Evolutionary conservation across 345 rosid genomes (phyloP), one percentile per base, ranked within the genome.

Genomic region (Lumnitzera littorea): DNA sequence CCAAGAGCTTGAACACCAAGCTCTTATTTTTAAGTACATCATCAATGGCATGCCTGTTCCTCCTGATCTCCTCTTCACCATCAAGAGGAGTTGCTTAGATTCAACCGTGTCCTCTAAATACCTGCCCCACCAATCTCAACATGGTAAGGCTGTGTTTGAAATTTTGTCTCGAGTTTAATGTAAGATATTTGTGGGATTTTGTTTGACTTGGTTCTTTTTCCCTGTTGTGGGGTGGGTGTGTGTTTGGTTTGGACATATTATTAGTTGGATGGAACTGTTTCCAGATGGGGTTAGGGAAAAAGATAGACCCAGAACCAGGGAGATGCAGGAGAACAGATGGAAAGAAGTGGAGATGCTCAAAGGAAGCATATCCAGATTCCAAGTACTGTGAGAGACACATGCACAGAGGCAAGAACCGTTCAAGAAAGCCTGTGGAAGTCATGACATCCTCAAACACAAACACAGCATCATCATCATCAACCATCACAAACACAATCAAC

Each of bases 391-490:
- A 90, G 70, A 85, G 91, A 53, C 97, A 90, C 78, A 90, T 87
- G 95, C 97, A 90, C 27, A 85, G 97, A 76, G 91, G 97, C 79
- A 90, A 90, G 68, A 90, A 82, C 78, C 95, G 97, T 84, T 84
- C 95, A 85, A 90, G 95, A 85, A 90, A 90, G 91, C 88, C 88
- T 80, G 91, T 85, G 88, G 91, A 85, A 85, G 64, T 67, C 52
- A 56, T 53, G 48, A 46, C 62, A 51, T 13, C 15, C 27, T 25
- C 57, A 9, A 23, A 14, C 36, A 14, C 69, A 49, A 57, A 50
- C 50, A 51, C 69, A 51, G 13, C 63, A 57, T 10, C 56, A 36
- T 47, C 56, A 36, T 47, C 24, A 51, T 9, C 62, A n/a, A 24
- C 17, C 25, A 52, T 24, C 63, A 47, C 48, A 17, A 48, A 23